Base-by-base conservation (phyloP, 148 eudicot species). In the Polygonum maritimum region DNA sequence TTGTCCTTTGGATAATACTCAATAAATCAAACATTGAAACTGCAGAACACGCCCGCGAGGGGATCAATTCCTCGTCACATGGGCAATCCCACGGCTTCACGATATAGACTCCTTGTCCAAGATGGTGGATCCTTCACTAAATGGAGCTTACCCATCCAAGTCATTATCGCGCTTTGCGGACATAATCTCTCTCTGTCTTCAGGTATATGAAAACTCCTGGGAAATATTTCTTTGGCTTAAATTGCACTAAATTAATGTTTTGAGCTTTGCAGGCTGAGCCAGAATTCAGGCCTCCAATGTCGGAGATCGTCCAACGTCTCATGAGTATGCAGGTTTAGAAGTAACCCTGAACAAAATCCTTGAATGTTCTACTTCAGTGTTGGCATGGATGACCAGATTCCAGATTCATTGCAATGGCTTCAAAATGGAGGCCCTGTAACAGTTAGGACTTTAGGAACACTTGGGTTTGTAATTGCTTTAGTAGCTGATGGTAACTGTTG, bases 281-380 rank as follows among this genome's bases (percentile, higher is more conserved):
- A 2, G 97, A 95, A 79, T 95, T 95, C 81, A 83, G 98, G 84
- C 97, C 98, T 51, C 94, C 97, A 12, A 90, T 92, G 91, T 95
- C 98, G 8, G 98, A 95, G 84, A 90, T 95, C 4, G 96, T 91
- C 39, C 81, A 94, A 71, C 86, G 87, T 62, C 91, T 95, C 9
- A 75, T 87, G 78, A 85, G 85, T 76, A 89, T 92, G 98, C 69
- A 62, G 45, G 82, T 87, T 39, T 83, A 89, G 49, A 83, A 82
- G n/a, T 40, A 55, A 69, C 77, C 62, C 47, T 77, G 7, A 36
- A 16, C 44, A 15, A 15, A 38, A 35, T 67, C 45, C 2, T 15
- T 15, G 18, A 8, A 19, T 31, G 69, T 14, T 63, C 13, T 19
- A 57, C 55, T 8, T 21, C 31, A 63, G 69, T 33, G n/a, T 33